Evolutionary conservation across 2,329 filamentous ascomycete genomes (phyloP), one percentile per base, ranked within the genome.

Genomic region (Xylaria sp.): DNA sequence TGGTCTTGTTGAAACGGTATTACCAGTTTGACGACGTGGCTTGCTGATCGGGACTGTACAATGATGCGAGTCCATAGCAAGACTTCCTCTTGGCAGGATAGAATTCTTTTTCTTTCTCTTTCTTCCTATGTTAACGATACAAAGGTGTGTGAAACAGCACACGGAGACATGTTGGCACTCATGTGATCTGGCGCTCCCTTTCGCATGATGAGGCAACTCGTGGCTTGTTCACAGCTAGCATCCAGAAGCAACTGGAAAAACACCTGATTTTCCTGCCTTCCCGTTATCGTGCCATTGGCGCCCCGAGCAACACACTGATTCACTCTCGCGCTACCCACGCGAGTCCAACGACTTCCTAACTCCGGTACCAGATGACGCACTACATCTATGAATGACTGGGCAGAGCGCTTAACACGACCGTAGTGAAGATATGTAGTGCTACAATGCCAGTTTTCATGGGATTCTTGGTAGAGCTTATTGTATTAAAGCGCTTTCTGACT

Each of bases 1-100:
- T 66, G 58, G 66, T 62, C 70, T 71, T 67, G 63, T 75, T 66
- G 67, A 58, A 64, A 68, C 55, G 71, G 71, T 68, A 74, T 71
- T 69, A 65, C 72, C 31, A 31, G 67, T 76, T 70, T 72, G 71
- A 75, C 75, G 73, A 77, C 75, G 75, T 77, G 76, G 76, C 75
- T 77, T 77, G 74, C 71, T 75, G 73, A 72, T 69, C 72, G 74
- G 75, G 74, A 74, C 75, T 73, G 62, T 48, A 25, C 31, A 28
- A 65, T 56, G 58, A 62, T 31, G 58, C 28, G 64, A 65, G 58
- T 52, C n/a, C 18, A 43, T 36, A 70, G 48, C 48, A 31, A 66
- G 23, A 61, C 23, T 31, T 63, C 69, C 69, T 54, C 25, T 54
- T 62, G 63, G 60, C 70, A 60, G 68, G 52, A 54, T 10, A 23